Percentiles rank a stretch among this genome's conserved stretches.
phyloP scores from a whole-genome alignment of 2,329 filamentous ascomycete species.

The Periconia sp. region DNA sequence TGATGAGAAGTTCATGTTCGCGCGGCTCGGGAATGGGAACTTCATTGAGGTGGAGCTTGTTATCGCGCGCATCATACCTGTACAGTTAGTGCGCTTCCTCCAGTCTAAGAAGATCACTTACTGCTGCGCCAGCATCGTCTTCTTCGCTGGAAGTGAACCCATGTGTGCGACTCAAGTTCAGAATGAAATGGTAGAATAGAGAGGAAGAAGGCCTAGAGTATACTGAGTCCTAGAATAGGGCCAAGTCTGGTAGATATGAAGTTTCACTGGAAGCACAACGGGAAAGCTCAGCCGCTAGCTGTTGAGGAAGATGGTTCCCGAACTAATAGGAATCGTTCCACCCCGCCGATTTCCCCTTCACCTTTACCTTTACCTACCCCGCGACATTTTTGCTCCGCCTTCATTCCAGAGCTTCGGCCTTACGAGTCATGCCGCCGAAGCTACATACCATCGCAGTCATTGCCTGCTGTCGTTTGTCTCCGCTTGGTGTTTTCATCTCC shows the following conservation, averaged over 20 bases:
- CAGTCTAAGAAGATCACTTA: too few species aligned
- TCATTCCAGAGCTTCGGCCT: background rate
- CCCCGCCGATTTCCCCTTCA: background rate
- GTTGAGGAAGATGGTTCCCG: conserved; percentile 21
- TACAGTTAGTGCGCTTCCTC: too few species aligned
- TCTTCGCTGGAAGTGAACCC: conserved; percentile 20
- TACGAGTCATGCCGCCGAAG: background rate
- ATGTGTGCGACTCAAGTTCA: conserved; percentile 7
- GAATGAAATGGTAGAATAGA: background rate
- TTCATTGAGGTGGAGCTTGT: conserved; percentile 50
- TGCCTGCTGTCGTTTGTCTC: too few species aligned
- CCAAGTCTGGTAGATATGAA: background rate
- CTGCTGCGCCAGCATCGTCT: conserved; percentile 37
- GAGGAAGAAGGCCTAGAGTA: background rate
- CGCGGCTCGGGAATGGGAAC: conserved; percentile 52
- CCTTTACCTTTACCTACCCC: background rate
- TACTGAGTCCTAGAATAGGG: background rate
- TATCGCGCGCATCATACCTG: conserved; percentile 40
- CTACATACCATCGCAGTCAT: background rate
- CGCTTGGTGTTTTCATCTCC: too few species aligned
- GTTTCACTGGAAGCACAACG: background rate
- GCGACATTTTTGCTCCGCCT: background rate
- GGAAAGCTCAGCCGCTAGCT: conserved; percentile 16
- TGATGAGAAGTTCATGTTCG: conserved; percentile 50
- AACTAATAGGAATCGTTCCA: background rate